Conservation (phyloP, 805 yeast species). For the Sungouiella blattae region DNA sequence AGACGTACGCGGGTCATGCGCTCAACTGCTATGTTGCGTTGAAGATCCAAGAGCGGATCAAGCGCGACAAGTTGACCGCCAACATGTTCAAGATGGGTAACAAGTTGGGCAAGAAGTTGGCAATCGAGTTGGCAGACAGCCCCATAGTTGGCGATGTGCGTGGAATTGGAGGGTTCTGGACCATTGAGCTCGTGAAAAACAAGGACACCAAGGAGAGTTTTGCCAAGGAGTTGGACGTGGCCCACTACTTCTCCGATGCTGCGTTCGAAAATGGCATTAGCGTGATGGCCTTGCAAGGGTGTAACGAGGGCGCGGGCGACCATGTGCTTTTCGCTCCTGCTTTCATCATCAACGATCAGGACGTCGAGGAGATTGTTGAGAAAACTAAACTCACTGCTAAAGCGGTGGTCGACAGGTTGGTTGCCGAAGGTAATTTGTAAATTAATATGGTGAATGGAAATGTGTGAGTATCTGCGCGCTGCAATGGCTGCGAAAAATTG, state of each 20-base stretch:
- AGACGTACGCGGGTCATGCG: slow-evolving; percentile 24
- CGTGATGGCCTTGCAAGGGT: slow-evolving; percentile 45
- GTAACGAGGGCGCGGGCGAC: slow-evolving; percentile 40
- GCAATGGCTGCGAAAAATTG: too few species aligned
- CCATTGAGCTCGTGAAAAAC: slow-evolving; percentile 53
- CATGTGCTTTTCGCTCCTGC: slow-evolving; percentile 45
- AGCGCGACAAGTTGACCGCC: slow-evolving; percentile 30
- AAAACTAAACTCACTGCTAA: slow-evolving; percentile 35
- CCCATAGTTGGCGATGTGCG: slow-evolving; percentile 52
- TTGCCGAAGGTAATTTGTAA: slow-evolving; percentile 4
- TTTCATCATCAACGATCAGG: slow-evolving; percentile 37
- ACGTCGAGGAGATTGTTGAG: slow-evolving; percentile 36
- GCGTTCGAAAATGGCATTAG: slow-evolving; percentile 42
- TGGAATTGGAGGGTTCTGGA: slow-evolving; percentile 60
- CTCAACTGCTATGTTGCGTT: slow-evolving; percentile 28
- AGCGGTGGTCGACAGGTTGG: slow-evolving; percentile 20
- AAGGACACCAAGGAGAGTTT: slow-evolving; percentile 48
- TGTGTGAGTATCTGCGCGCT: too few species aligned
- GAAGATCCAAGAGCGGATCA: slow-evolving; percentile 27
- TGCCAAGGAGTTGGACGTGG: slow-evolving; percentile 33
- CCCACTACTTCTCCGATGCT: slow-evolving; percentile 26
- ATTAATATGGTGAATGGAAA: too few species aligned
- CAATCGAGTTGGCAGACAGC: slow-evolving; percentile 4
- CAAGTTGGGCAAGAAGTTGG: slow-evolving; percentile 36
- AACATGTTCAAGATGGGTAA: slow-evolving; percentile 43